A percentile compares a stretch with the other conserved stretches of the same genome.
Evolutionary conservation across 495 filamentous ascomycete species (phyloP).

Genomic region (Lasiosphaeria miniovina): DNA sequence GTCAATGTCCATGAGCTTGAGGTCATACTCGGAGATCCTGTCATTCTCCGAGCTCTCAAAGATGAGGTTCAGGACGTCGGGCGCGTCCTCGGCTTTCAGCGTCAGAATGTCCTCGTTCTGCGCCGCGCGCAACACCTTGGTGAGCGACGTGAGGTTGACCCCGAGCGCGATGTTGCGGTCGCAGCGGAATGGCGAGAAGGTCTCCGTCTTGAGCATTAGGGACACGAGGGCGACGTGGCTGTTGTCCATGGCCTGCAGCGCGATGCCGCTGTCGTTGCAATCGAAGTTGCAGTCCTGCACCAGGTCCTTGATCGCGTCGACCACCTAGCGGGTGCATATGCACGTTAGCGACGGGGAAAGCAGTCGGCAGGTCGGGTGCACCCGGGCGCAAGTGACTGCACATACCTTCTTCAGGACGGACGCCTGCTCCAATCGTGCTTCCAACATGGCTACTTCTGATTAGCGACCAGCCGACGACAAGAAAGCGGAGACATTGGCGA

Average conservation of each 20-base stretch:
- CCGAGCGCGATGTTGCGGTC: conserved; percentile 98
- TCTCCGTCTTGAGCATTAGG: conserved; percentile 95
- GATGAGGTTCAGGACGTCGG: conserved; percentile 89
- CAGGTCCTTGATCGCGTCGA: conserved; percentile 98
- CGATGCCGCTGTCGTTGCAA: conserved; percentile 99
- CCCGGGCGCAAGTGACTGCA: background rate
- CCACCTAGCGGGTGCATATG: conserved; percentile 57
- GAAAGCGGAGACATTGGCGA: background rate
- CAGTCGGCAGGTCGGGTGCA: background rate
- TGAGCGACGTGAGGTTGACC: conserved; percentile 93
- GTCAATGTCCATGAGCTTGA: conserved; percentile 99
- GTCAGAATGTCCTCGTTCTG: conserved; percentile 95
- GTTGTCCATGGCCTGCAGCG: conserved; percentile 99
- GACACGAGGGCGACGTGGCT: conserved; percentile 98
- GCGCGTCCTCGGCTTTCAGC: conserved; percentile 94
- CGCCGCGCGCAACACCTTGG: conserved; percentile 92
- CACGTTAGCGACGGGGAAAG: conserved; percentile 1
- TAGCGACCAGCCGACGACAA: conserved; percentile 2
- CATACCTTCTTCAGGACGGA: conserved; percentile 90
- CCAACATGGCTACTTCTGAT: conserved; percentile 62
- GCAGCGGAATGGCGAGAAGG: conserved; percentile 95
- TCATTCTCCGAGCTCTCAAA: conserved; percentile 91
- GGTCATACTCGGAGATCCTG: conserved; percentile 93
- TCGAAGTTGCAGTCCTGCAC: conserved; percentile 99
- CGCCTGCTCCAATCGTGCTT: conserved; percentile 94